Evolutionary conservation across 2,329 filamentous ascomycete genomes (phyloP).

Genomic region (Neofusicoccum laricinum): DNA sequence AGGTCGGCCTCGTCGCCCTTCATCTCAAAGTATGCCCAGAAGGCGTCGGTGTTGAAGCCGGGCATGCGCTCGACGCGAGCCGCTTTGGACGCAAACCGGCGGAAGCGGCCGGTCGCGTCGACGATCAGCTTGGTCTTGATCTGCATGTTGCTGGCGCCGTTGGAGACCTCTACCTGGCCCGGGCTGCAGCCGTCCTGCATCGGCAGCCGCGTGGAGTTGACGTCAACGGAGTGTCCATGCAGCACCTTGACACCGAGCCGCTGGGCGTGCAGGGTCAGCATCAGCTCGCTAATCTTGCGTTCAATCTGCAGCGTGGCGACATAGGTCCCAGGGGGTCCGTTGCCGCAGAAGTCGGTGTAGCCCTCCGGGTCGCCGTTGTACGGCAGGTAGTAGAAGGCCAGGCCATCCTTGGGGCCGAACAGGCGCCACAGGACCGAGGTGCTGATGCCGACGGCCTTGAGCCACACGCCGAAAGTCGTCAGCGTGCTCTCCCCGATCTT

Average conservation of each 20-base stretch:
- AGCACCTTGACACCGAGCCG: neutral
- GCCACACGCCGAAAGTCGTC: conserved; percentile 4
- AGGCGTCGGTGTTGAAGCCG: neutral
- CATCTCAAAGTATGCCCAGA: neutral
- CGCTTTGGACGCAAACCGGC: neutral
- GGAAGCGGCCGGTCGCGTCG: neutral
- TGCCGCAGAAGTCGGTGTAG: neutral
- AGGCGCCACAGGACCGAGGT: neutral
- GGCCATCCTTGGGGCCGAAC: neutral
- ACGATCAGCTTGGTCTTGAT: neutral
- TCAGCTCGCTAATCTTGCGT: neutral
- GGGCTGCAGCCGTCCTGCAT: neutral
- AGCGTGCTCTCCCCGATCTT: conserved; percentile 7
- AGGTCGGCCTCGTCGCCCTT: neutral
- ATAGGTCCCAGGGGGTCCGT: neutral
- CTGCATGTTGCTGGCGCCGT: neutral
- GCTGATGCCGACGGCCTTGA: neutral
- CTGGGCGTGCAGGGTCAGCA: neutral
- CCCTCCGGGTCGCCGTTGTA: neutral
- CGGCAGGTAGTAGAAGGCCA: conserved; percentile 3
- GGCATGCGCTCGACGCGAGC: neutral
- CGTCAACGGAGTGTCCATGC: neutral
- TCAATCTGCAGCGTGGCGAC: neutral
- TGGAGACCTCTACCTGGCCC: neutral
- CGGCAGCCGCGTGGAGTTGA: neutral